Evolutionary conservation across 1,139 yeast species (phyloP), one percentile per base, ranked within the genome.

Genomic region (Diutina mesorugosa): DNA sequence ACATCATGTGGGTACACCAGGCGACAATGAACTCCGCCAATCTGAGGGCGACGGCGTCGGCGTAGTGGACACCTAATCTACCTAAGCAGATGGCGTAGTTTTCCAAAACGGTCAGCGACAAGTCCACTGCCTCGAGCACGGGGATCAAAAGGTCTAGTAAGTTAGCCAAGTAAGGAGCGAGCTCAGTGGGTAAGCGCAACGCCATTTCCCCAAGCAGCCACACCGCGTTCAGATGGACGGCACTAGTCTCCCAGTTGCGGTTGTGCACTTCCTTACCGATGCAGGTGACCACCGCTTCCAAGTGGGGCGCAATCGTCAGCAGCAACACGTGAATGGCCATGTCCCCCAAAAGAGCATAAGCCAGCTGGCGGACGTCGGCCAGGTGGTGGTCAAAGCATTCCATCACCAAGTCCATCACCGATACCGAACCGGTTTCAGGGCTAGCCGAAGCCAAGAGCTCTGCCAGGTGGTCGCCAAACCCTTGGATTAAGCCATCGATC

Each of bases 31-130:
- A 81, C 61, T 81, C 80, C 0, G 78, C 68, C 47, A 88, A 64
- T 59, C 83, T 79, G 2, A 83, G 79, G 0, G 87, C 79, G 54
- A 84, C 73, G 50, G 77, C 76, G 29, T 80, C 81, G 3, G 93
- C 84, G 47, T 81, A 80, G 57, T 78, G 72, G 46, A 84, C 68
- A 3, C 96, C 97, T 66, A 91, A 73, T 62, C 98, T 79, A n/a
- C 98, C 98, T 58, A 93, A 73, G 51, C 98, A 87, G 58, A 90
- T 87, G n/a, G 96, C 95, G 1, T 91, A 84, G 68, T 93, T 93
- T 65, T 91, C 98, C 62, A 86, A 68, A 4, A 93, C 88, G 0
- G 90, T 78, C 51, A 76, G 76, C 59, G 80, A 83, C 26, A 82
- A 77, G 59, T 82, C 84, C 35, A 79, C 67, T 57, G 83, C 73